These are phyloP conservation scores for Penicillium sclerotiorum DNA, from an alignment of 2,329 filamentous ascomycete species.

Conservation along the genomic window DNA sequence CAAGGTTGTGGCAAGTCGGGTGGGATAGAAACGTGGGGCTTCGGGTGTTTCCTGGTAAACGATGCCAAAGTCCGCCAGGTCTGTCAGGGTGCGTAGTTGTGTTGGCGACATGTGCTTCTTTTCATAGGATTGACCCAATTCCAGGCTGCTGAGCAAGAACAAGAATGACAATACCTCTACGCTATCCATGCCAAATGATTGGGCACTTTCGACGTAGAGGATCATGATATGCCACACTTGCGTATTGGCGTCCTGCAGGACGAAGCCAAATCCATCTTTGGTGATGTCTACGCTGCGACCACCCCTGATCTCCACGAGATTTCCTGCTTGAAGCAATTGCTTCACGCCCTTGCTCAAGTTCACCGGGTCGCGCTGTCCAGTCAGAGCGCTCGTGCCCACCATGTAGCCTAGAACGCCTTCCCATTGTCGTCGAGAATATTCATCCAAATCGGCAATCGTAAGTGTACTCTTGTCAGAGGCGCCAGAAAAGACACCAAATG, in stretches of 20 bases:
- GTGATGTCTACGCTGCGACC: conserved; percentile 72
- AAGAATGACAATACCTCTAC: conserved; percentile 96
- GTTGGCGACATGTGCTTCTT: conserved; percentile 79
- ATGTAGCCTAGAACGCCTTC: conserved; percentile 96
- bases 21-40: conserved; percentile 74
- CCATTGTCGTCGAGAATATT: conserved; percentile 86
- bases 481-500: conserved; percentile 83
- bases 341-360: conserved; percentile 77
- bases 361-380: conserved; percentile 49
- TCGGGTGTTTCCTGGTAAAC: conserved; percentile 65
- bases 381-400: conserved; percentile 61
- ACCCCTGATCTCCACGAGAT: conserved; percentile 69
- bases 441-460: conserved; percentile 74
- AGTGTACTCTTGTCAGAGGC: conserved; percentile 65
- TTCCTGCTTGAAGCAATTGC: conserved; percentile 76
- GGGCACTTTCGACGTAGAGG: conserved; percentile 85
- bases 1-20: conserved; percentile 88
- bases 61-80: conserved; percentile 88
- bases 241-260: conserved; percentile 92
- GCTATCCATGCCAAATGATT: conserved; percentile 74
- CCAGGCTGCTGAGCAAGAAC: conserved; percentile 90
- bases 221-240: conserved; percentile 96
- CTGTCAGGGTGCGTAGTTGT: conserved; percentile 85
- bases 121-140: conserved; percentile 88
- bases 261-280: conserved; percentile 88